Conservation (phyloP, 805 yeast genomes). For the Hanseniaspora valbyensis region DNA sequence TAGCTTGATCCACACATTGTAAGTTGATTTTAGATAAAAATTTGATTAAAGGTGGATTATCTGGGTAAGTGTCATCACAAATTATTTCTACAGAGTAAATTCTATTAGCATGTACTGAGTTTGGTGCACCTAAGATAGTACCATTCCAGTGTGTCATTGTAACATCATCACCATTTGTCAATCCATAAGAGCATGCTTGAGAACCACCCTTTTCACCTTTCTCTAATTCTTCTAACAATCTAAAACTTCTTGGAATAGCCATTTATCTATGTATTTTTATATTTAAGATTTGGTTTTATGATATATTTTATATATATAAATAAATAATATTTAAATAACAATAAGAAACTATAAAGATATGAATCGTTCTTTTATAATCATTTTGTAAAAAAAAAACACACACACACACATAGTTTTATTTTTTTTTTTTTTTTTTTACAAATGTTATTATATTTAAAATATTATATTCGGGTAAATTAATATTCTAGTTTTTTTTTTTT, state of each 20-base stretch:
- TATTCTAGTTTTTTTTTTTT: too few species aligned
- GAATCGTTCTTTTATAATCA: background rate
- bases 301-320: too few species aligned
- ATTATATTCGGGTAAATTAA: too few species aligned
- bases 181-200: slow-evolving; percentile 91
- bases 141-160: slow-evolving; percentile 96
- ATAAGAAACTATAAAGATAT: too few species aligned
- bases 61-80: slow-evolving; percentile 82
- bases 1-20: slow-evolving; percentile 68
- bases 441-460: too few species aligned
- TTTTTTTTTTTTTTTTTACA: too few species aligned
- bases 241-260: slow-evolving; percentile 71
- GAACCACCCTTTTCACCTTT: slow-evolving; percentile 99
- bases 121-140: slow-evolving; percentile 95
- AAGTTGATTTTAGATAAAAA: slow-evolving; percentile 78
- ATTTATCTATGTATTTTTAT: background rate
- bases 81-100: slow-evolving; percentile 73
- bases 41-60: slow-evolving; percentile 69
- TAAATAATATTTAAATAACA: too few species aligned
- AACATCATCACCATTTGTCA: slow-evolving; percentile 81
- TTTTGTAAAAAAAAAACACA: background rate
- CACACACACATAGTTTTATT: too few species aligned
- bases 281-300: too few species aligned
- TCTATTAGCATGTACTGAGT: slow-evolving; percentile 78
- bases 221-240: slow-evolving; percentile 89